Evolutionary conservation across 495 filamentous ascomycete species (phyloP).

Genomic region (Neurospora sublineolata): DNA sequence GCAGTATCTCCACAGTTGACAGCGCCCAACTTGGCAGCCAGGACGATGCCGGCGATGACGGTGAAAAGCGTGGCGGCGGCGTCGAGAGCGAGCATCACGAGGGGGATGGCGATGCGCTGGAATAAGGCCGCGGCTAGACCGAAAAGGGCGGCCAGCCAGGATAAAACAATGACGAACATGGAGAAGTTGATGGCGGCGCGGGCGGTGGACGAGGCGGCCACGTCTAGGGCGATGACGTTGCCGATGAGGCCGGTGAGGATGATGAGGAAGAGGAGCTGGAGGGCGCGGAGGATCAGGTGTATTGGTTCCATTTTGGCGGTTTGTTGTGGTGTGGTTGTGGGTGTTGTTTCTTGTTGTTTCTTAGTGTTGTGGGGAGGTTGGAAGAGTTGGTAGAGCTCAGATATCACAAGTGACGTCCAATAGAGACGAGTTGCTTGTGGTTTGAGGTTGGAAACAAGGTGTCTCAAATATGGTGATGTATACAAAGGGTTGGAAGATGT

Average conservation of each 20-base stretch:
- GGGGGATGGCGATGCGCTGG: constrained; percentile 22
- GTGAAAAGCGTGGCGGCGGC: constrained; percentile 30
- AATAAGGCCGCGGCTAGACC: constrained; percentile 24
- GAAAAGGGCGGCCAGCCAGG: constrained; percentile 31
- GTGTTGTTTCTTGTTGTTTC: background rate
- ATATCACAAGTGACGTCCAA: too few species aligned
- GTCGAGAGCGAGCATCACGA: constrained; percentile 28
- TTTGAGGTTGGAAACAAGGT: too few species aligned
- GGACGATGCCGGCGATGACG: constrained; percentile 33
- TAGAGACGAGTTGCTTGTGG: too few species aligned
- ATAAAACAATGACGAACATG: constrained; percentile 37
- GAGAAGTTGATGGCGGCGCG: constrained; percentile 37
- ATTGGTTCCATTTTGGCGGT: constrained; percentile 27
- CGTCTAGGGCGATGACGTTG: constrained; percentile 37
- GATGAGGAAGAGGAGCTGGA: constrained; percentile 32
- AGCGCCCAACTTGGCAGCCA: constrained; percentile 34
- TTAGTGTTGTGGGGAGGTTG: background rate
- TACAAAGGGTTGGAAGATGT: too few species aligned
- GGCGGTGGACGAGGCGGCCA: constrained; percentile 22
- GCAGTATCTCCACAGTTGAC: constrained; percentile 29
- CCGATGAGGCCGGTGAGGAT: constrained; percentile 37
- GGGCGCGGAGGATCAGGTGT: constrained; percentile 24
- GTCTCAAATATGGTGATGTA: too few species aligned
- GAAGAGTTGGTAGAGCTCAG: background rate
- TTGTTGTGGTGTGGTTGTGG: background rate